Evolutionary conservation across 495 filamentous ascomycete genomes (phyloP).

Genomic region (Penicillium riverlandense): DNA sequence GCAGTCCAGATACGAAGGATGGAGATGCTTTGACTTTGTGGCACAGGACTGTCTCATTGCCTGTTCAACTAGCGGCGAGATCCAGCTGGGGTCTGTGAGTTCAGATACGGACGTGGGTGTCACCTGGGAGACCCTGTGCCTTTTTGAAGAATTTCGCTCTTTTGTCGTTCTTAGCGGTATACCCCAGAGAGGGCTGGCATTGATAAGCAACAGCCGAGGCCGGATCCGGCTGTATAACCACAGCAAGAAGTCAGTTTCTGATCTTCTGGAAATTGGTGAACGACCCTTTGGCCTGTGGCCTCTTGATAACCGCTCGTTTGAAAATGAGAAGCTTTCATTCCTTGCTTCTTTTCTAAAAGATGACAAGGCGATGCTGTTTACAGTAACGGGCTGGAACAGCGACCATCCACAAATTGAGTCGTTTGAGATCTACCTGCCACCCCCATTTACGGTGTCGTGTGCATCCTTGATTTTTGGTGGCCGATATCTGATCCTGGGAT

Average conservation of each 20-base stretch:
- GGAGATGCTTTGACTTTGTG: conserved; percentile 62
- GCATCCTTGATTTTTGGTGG: conserved; percentile 29
- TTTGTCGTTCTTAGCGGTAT: conserved; percentile 22
- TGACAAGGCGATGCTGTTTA: conserved; percentile 25
- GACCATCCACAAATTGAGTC: conserved; percentile 11
- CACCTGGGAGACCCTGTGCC: conserved; percentile 23
- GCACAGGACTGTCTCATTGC: conserved; percentile 48
- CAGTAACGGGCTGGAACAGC: conserved; percentile 9
- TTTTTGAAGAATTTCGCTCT: conserved; percentile 23
- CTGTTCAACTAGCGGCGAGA: conserved; percentile 50
- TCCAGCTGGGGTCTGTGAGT: conserved; percentile 43
- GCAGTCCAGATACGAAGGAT: conserved; percentile 34
- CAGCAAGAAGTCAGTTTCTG: conserved; percentile 15
- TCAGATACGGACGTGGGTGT: conserved; percentile 9
- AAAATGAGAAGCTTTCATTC: conserved; percentile 13
- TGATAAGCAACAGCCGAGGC: conserved; percentile 27
- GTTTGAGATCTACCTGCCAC: conserved; percentile 21
- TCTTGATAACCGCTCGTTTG: neutral
- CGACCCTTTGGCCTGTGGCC: conserved; percentile 16
- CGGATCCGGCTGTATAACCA: conserved; percentile 31
- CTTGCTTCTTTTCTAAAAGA: conserved; percentile 21
- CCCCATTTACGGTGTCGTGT: conserved; percentile 28
- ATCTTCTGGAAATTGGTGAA: conserved; percentile 14
- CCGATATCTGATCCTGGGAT: conserved; percentile 58
- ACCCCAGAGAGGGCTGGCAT: conserved; percentile 23